Evolutionary conservation across 176 grass and related monocot genomes (phyloP).

Genomic region (Hyparrhenia diplandra): DNA sequence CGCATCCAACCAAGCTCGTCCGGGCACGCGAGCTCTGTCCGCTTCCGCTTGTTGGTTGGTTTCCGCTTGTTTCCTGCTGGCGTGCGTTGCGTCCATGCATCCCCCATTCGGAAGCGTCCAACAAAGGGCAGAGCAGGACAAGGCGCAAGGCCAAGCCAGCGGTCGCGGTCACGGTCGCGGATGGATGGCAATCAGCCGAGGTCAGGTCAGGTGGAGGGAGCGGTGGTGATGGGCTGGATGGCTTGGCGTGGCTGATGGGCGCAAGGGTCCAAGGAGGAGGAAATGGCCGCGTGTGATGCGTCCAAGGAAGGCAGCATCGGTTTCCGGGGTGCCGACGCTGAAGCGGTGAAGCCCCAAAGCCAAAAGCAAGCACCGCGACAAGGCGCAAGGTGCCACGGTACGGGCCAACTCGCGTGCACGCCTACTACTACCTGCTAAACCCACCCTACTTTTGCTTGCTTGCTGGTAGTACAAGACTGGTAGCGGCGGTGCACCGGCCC

Average conservation of each 20-base stretch:
- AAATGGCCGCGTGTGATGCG: neutral
- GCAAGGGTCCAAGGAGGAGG: neutral
- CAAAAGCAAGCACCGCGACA: neutral
- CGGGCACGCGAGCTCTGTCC: too few species aligned
- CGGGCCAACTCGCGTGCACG: neutral
- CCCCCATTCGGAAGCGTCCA: neutral
- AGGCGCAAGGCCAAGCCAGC: neutral
- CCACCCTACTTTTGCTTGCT: neutral
- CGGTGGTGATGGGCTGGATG: too few species aligned
- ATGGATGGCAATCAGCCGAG: neutral
- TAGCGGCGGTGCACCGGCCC: neutral
- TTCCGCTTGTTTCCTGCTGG: neutral
- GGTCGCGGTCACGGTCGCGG: neutral
- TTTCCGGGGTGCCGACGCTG: neutral
- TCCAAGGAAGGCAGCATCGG: constrained; percentile 32
- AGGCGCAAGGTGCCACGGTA: neutral
- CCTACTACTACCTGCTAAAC: too few species aligned
- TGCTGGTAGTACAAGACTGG: too few species aligned
- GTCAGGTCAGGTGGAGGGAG: neutral
- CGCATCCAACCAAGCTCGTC: too few species aligned
- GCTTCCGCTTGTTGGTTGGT: neutral
- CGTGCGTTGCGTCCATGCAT: neutral
- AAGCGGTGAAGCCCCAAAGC: neutral
- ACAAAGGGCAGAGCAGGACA: neutral
- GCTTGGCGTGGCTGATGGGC: neutral